Percentiles rank a stretch among this genome's conserved stretches.
Conservation (phyloP, 306 rosid genomes). For the Glycyrrhiza uralensis region DNA sequence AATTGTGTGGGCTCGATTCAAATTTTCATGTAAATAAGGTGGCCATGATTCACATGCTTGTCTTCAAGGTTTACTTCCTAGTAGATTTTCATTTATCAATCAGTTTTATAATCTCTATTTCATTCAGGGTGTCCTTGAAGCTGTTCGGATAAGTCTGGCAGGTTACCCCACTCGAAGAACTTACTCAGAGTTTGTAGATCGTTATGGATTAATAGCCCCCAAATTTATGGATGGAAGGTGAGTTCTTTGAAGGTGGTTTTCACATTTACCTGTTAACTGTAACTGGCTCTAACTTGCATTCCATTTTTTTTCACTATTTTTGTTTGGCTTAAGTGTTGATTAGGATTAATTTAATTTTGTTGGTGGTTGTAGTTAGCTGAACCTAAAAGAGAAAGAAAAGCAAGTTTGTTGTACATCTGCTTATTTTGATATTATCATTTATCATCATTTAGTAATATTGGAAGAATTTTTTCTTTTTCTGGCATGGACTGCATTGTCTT, state of each 20-base stretch:
- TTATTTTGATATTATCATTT: neutral
- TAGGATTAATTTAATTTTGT: neutral
- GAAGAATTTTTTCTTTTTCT: neutral
- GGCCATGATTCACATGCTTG: constrained; percentile 2
- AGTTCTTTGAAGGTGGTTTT: constrained; percentile 20
- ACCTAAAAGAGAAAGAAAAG: neutral
- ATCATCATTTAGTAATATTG: neutral
- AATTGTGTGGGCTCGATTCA: neutral
- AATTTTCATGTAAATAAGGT: constrained; percentile 19
- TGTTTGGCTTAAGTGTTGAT: neutral
- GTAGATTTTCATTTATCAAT: neutral
- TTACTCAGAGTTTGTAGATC: constrained; percentile 85
- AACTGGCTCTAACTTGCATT: neutral
- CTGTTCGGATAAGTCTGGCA: constrained; percentile 96
- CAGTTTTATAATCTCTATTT: constrained; percentile 16
- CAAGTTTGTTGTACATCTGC: neutral
- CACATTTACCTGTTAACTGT: neutral
- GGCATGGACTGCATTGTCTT: constrained; percentile 5
- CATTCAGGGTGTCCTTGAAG: constrained; percentile 91
- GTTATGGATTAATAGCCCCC: constrained; percentile 81
- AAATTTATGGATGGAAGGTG: constrained; percentile 79
- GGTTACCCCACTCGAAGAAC: constrained; percentile 95
- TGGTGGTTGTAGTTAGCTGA: neutral
- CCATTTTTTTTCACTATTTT: constrained; percentile 3
- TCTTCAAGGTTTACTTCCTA: constrained; percentile 9